Conservation (phyloP, 2,329 filamentous ascomycete genomes). For the Cytospora chrysosperma region DNA sequence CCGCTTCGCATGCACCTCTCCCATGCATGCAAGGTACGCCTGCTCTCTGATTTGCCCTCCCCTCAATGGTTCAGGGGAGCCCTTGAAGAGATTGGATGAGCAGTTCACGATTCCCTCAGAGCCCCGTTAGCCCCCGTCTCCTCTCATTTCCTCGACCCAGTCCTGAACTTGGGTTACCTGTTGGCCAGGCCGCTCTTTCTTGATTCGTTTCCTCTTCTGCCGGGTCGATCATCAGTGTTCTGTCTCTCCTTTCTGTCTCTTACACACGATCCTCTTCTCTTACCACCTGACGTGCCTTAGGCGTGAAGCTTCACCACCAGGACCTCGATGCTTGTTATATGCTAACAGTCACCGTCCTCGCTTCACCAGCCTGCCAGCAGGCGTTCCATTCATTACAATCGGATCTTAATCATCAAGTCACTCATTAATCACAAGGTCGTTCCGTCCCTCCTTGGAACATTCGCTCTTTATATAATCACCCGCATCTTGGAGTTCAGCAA, state of each 20-base stretch:
- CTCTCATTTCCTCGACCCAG: slow-evolving; percentile 24
- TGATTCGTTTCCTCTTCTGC: slow-evolving; percentile 18
- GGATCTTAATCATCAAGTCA: slow-evolving; percentile 30
- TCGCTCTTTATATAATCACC: slow-evolving; percentile 22
- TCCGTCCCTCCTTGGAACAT: slow-evolving; percentile 17
- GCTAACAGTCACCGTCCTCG: slow-evolving; percentile 18
- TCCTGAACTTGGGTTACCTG: slow-evolving; percentile 9
- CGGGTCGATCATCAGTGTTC: slow-evolving; percentile 23
- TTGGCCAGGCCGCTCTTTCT: slow-evolving; percentile 20
- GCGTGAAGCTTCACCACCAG: slow-evolving; percentile 24
- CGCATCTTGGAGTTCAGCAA: slow-evolving; percentile 9
- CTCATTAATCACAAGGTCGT: slow-evolving; percentile 31
- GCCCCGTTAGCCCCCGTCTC: slow-evolving; percentile 20
- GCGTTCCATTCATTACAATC: slow-evolving; percentile 55
- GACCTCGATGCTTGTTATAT: slow-evolving; percentile 20
- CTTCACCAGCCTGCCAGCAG: slow-evolving; percentile 51
- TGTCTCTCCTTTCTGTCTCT: slow-evolving; percentile 20
- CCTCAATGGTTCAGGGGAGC: slow-evolving; percentile 19
- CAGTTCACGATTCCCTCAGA: slow-evolving; percentile 18
- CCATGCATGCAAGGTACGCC: slow-evolving; percentile 21
- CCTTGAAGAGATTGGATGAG: slow-evolving; percentile 19
- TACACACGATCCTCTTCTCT: slow-evolving; percentile 22
- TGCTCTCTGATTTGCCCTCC: slow-evolving; percentile 22
- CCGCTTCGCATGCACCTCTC: slow-evolving; percentile 18
- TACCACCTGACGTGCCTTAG: slow-evolving; percentile 20